Evolutionary conservation across 2,329 filamentous ascomycete species (phyloP), one percentile per base, ranked within the genome.

Genomic region (Fusarium sp.): DNA sequence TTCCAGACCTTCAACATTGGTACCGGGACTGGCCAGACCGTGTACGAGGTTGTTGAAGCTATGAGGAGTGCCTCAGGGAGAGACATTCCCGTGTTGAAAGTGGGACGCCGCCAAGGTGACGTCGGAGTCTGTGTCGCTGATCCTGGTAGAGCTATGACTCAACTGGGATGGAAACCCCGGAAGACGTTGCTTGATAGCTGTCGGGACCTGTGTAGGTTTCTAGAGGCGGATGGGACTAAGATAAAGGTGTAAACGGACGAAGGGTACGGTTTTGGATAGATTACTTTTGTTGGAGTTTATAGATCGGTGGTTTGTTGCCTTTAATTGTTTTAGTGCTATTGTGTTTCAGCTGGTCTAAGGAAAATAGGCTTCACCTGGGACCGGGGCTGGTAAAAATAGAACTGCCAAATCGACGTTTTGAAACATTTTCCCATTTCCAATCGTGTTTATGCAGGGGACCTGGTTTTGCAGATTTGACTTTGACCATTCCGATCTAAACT

Each of bases 1-100:
- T 86, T 84, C 75, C 81, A 84, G 39, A 82, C 84, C 8, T 87
- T 84, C 73, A 87, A 86, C 68, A 79, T 87, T 10, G 85, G 85
- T 8, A 84, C 82, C 12, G 85, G 85, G n/a, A 82, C 78, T 38
- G 85, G 85, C 1, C 57, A 65, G 8, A 53, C 63, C 6, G 47
- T 65, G 3, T 63, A 53, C 17, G 63, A 65, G 5, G 63, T 65
- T 20, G 63, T 65, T 1, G 58, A 65, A 5, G 63, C 63, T 15
- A 65, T 63, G 30, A 22, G 39, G 8, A 8, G 14, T 2, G 47
- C 63, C 6, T 65, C 63, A 3, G 57, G 63, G 2, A 63, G 45
- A 26, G 45, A 35, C 1, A 65, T 65, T 11, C 32, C 63, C 30
- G 36, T 63, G 12, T 2, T 22, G 22, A 24, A 45, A 22, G 58